phyloP scores from a whole-genome alignment of 1,139 yeast genomes.

The Suhomyces kunorum region DNA sequence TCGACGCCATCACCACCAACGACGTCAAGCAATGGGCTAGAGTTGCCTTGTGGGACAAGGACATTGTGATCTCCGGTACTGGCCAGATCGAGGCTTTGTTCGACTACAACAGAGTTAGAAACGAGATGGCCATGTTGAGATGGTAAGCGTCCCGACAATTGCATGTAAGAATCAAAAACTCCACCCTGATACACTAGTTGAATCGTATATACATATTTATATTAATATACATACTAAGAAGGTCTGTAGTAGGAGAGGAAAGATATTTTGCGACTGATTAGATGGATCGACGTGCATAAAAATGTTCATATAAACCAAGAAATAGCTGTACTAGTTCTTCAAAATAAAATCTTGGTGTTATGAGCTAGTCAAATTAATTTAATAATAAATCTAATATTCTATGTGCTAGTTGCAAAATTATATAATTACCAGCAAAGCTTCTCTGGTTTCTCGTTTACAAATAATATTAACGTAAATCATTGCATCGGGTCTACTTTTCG shows the following conservation, averaged over 20 bases:
- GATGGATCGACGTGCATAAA: no score
- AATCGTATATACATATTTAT: conserved; percentile 13
- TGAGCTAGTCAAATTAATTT: no score
- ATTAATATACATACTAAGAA: conserved; percentile 9
- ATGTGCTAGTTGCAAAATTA: no score
- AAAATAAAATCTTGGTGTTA: no score
- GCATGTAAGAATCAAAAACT: conserved; percentile 10
- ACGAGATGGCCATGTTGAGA: conserved; percentile 87
- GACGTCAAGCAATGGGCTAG: conserved; percentile 74
- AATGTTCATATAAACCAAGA: no score
- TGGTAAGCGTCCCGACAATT: conserved; percentile 32
- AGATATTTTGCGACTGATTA: no score
- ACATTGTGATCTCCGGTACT: conserved; percentile 76
- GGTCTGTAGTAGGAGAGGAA: no score
- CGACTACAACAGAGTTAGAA: conserved; percentile 83
- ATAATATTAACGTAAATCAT: no score
- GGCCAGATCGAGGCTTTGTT: conserved; percentile 83
- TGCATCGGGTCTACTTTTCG: background rate
- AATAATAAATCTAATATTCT: no score
- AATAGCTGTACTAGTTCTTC: no score
- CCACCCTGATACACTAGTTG: conserved; percentile 10
- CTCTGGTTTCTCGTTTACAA: no score
- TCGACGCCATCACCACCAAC: conserved; percentile 62
- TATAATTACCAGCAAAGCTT: no score
- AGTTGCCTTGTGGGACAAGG: conserved; percentile 78